Conservation (phyloP, 2,329 filamentous ascomycete species). For the Fusarium camptoceras region DNA sequence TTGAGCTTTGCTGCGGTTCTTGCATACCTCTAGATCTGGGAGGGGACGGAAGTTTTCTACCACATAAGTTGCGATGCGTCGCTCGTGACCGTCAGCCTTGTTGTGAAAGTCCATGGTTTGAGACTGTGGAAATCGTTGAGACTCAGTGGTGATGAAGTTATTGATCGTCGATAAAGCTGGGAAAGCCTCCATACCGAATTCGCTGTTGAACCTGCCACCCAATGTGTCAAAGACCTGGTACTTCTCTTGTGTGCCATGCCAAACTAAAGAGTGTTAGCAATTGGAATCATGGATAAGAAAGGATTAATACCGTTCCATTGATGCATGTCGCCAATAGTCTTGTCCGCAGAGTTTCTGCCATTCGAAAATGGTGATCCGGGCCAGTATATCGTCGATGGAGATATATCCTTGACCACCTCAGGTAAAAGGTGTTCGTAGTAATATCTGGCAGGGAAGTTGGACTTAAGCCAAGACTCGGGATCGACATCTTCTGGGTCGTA, state of each 20-base stretch:
- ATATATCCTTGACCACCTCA: background rate
- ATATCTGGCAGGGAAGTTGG: constrained; percentile 1
- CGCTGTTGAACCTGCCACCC: constrained; percentile 10
- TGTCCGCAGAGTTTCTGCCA: background rate
- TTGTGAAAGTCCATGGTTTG: constrained; percentile 11
- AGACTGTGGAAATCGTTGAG: background rate
- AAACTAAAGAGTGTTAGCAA: no score
- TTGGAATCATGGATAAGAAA: no score
- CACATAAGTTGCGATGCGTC: constrained; percentile 1
- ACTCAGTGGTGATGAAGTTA: background rate
- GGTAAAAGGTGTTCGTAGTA: constrained; percentile 5
- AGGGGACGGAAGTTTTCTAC: constrained; percentile 5
- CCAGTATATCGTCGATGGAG: background rate
- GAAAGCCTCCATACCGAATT: constrained; percentile 10
- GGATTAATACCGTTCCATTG: constrained; percentile 12
- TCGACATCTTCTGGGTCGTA: background rate
- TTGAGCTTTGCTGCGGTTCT: no score
- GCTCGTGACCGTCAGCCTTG: constrained; percentile 6
- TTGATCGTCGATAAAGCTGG: constrained; percentile 1
- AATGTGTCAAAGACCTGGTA: constrained; percentile 9
- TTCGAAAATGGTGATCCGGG: background rate
- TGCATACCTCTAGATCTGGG: constrained; percentile 3
- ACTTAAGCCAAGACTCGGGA: constrained; percentile 4
- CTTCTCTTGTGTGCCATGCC: constrained; percentile 8
- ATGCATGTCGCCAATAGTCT: constrained; percentile 2